Conservation (phyloP, 2,329 filamentous ascomycete genomes). For the Fusarium piperis region DNA sequence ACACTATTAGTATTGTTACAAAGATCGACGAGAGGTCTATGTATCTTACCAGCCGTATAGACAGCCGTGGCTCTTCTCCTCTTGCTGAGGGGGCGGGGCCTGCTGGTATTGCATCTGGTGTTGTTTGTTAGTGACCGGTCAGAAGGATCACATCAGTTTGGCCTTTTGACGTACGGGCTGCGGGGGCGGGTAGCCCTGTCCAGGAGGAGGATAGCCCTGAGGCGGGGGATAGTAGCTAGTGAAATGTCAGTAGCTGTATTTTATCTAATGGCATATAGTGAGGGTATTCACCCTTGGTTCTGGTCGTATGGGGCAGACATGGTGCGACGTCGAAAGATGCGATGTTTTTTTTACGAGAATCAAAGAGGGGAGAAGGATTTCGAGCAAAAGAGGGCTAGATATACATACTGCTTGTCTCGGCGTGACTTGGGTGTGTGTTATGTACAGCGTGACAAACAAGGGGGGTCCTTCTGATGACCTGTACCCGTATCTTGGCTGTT, state of each 20-base stretch:
- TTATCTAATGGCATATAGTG: not conserved
- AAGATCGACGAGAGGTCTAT: not conserved
- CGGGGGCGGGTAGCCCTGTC: slow-evolving; percentile 32
- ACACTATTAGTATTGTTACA: not conserved
- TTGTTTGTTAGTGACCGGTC: slow-evolving; percentile 3
- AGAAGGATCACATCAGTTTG: not conserved
- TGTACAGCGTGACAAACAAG: not conserved
- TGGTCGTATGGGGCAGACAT: slow-evolving; percentile 32
- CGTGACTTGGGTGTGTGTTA: not conserved
- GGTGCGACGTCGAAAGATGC: slow-evolving; percentile 1
- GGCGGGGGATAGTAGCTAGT: slow-evolving; percentile 35
- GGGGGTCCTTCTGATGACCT: slow-evolving; percentile 25
- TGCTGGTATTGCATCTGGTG: slow-evolving; percentile 47
- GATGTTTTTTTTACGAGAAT: not conserved
- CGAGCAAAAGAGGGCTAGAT: slow-evolving; percentile 9
- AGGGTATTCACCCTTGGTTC: slow-evolving; percentile 22
- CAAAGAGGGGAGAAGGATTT: not conserved
- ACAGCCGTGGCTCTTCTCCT: slow-evolving; percentile 55
- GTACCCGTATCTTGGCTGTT: slow-evolving; percentile 27
- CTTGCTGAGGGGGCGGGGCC: slow-evolving; percentile 44
- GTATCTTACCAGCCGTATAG: slow-evolving; percentile 50
- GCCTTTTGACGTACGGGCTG: slow-evolving; percentile 36
- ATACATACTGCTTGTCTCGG: slow-evolving; percentile 9
- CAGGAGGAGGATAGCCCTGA: slow-evolving; percentile 43
- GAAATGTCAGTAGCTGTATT: not conserved